A percentile compares a stretch with the other conserved stretches of the same genome.
phyloP scores from a whole-genome alignment of 768 basidiomycete genomes.

The Tylopilus rubrobrunneus region DNA sequence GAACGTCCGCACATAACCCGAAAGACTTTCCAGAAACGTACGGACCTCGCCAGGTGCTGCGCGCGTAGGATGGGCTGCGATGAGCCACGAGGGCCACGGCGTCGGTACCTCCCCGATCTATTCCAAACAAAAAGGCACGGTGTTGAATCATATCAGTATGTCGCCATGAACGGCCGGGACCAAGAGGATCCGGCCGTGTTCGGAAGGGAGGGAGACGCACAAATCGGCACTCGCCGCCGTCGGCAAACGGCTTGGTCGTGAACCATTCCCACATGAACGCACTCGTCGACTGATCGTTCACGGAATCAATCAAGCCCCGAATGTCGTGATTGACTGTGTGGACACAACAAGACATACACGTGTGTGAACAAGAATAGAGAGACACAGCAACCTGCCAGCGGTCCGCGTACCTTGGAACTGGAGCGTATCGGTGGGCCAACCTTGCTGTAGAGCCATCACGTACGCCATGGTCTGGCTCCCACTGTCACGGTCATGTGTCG shows the following conservation, averaged over 20 bases:
- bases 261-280: constrained; percentile 98
- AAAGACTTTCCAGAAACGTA: constrained; percentile 61
- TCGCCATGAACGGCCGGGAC: no score
- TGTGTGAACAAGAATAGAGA: background rate
- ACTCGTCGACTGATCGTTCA: constrained; percentile 84
- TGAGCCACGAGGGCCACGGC: constrained; percentile 96
- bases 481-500: constrained; percentile 31
- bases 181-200: no score
- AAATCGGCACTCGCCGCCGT: constrained; percentile 76
- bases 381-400: background rate
- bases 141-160: background rate
- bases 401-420: constrained; percentile 61
- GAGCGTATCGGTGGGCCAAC: constrained; percentile 65
- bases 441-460: constrained; percentile 87
- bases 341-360: background rate
- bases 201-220: constrained; percentile 44
- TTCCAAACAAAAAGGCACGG: background rate
- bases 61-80: constrained; percentile 78
- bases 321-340: constrained; percentile 74
- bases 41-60: constrained; percentile 47
- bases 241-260: constrained; percentile 76
- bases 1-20: constrained; percentile 64
- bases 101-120: constrained; percentile 85
- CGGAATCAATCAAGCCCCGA: constrained; percentile 75
- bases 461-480: constrained; percentile 95